Conservation (phyloP, 805 yeast species). For the Candida khao-thaluensis region DNA sequence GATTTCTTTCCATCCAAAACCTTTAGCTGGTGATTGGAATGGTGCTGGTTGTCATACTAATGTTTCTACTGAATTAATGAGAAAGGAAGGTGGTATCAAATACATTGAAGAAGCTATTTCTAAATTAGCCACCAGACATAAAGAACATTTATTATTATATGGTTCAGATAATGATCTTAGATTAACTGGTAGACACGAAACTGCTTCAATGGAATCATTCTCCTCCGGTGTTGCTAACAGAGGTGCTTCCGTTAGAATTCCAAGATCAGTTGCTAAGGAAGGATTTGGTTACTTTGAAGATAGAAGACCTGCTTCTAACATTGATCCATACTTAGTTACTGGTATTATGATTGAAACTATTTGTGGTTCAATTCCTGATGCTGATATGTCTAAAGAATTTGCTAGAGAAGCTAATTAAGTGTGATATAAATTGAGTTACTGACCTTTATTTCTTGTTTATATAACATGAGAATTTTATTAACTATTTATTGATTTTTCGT, state of each 20-base stretch:
- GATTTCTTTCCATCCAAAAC: slow-evolving; percentile 99
- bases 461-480: too few relatives aligned
- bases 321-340: slow-evolving; percentile 97
- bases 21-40: slow-evolving; percentile 98
- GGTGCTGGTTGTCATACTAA: slow-evolving; percentile 99
- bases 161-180: slow-evolving; percentile 95
- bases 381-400: slow-evolving; percentile 89
- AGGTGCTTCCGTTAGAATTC: slow-evolving; percentile 98
- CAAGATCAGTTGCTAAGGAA: slow-evolving; percentile 97
- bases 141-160: slow-evolving; percentile 91
- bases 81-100: slow-evolving; percentile 95
- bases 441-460: too few relatives aligned
- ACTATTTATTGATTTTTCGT: too few relatives aligned
- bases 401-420: slow-evolving; percentile 59
- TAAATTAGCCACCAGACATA: slow-evolving; percentile 93
- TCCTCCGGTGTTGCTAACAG: slow-evolving; percentile 99
- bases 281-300: slow-evolving; percentile 99
- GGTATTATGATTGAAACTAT: slow-evolving; percentile 98
- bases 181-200: slow-evolving; percentile 98
- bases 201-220: slow-evolving; percentile 89
- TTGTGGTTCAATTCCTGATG: slow-evolving; percentile 91
- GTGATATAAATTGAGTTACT: too few relatives aligned
- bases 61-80: slow-evolving; percentile 90
- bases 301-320: slow-evolving; percentile 99
- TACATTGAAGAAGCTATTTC: slow-evolving; percentile 88